phyloP scores from a whole-genome alignment of 805 yeast species.

The Spathaspora hagerdaliae region DNA sequence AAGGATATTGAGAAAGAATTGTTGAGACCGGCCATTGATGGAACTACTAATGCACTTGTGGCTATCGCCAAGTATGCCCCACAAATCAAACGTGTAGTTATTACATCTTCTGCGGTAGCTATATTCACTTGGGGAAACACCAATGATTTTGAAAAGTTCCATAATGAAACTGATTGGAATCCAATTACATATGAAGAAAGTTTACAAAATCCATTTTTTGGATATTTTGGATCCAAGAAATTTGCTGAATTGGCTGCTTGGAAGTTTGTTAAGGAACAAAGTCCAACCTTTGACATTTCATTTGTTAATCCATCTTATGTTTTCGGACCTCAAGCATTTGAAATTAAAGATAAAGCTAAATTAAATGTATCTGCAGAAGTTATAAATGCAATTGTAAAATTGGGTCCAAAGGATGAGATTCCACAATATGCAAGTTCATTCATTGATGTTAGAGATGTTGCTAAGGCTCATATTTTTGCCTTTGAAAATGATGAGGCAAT shows the following conservation, averaged over 20 bases:
- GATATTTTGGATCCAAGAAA: constrained; percentile 55
- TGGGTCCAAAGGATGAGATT: constrained; percentile 20
- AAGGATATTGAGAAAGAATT: constrained; percentile 38
- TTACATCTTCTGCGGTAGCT: constrained; percentile 50
- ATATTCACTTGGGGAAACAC: constrained; percentile 17
- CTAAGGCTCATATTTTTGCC: constrained; percentile 37
- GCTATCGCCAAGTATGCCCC: constrained; percentile 40
- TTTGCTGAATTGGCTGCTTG: constrained; percentile 59
- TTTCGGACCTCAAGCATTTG: constrained; percentile 36
- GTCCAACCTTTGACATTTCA: constrained; percentile 25
- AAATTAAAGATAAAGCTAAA: constrained; percentile 8
- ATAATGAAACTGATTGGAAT: constrained; percentile 45
- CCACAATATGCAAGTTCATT: constrained; percentile 19
- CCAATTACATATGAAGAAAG: constrained; percentile 46
- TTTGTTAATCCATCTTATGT: constrained; percentile 34
- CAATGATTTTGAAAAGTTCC: constrained; percentile 5
- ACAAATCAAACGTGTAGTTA: constrained; percentile 36
- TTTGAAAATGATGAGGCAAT: constrained; percentile 23
- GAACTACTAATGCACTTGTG: constrained; percentile 44
- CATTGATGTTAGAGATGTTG: constrained; percentile 45
- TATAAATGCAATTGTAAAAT: constrained; percentile 34
- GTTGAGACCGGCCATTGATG: constrained; percentile 49
- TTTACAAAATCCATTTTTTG: constrained; percentile 32
- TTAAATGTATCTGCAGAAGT: constrained; percentile 32
- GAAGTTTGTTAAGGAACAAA: constrained; percentile 37